Base-by-base conservation (phyloP, 306 rosid genomes). In the Rosa lucieae region DNA sequence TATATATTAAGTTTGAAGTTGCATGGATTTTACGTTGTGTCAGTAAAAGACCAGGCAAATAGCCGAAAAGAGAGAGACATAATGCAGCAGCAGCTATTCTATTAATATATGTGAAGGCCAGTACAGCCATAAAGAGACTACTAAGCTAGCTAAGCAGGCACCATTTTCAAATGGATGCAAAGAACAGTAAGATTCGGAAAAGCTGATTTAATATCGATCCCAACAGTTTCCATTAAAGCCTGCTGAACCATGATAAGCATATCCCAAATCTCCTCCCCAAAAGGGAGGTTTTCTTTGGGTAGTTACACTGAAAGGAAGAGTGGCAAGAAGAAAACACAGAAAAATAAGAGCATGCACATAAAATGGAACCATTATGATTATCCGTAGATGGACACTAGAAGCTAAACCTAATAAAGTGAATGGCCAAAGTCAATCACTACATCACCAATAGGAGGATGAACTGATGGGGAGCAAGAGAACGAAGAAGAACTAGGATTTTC, bases 391-490 rank as follows among this genome's bases (percentile, higher is more conserved):
- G 26, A 55, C 37, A 14, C 65, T 46, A 55, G 49, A 86, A 63
- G 26, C 13, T 72, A 10, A 74, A 71, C 76, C 84, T 80, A 87
- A 80, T 85, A 88, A 73, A 83, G 89, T 46, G 92, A 88, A 56
- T 86, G 88, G 52, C 92, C 97, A 75, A 85, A 81, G 79, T 88
- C 91, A 78, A 88, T 23, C 44, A 21, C 75, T 21, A 65, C 90
- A 72, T 92, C 95, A 40, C 92, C 97, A 79, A 87, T 84, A 67
- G 88, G 75, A 85, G 93, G 83, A 40, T 40, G 26, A 73, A 85
- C 26, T 55, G 93, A 84, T 44, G 92, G 86, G 75, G 86, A 87
- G 81, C 85, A 88, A 65, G 79, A 82, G 21, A 83, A 65, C 43
- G 98, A 82, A 81, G 90, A 84, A 80, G 85, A 21, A 12, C 85